Evolutionary conservation across 2,329 filamentous ascomycete species (phyloP), one percentile per base, ranked within the genome.

Genomic region (Xylariaceae sp.): DNA sequence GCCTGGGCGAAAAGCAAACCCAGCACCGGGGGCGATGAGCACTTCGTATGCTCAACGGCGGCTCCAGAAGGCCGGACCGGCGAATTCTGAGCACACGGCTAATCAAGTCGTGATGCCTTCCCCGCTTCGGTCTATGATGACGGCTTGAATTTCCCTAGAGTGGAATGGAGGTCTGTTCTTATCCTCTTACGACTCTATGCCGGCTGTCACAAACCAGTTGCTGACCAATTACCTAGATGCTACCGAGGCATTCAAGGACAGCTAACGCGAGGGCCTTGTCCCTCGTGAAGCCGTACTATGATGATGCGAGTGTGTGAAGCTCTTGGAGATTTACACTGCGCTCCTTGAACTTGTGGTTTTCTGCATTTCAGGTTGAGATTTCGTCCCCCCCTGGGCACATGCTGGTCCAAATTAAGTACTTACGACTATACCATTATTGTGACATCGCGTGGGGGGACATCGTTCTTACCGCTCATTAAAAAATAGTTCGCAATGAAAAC

Each of bases 71-170:
- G 74, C 70, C 63, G 70, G 71, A 64, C 65, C 69, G 68, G 75
- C 72, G 68, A 73, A 67, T 66, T 74, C 74, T 65, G 71, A 72
- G 69, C 72, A 72, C 64, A 71, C 68, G 67, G 72, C 67, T 60
- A 68, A 64, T 69, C 74, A 79, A 73, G 79, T 79, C 71, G 76
- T 76, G 68, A 80, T 77, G 70, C 83, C 82, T 65, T 86, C 83
- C 75, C 83, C 83, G 75, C 82, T 86, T 76, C 83, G 82, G 75
- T 80, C 79, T 74, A 78, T 84, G 74, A 84, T 80, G 82, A 83
- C 76, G 78, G 76, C 75, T 79, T 83, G 64, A 67, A 61, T 62
- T 62, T 53, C 59, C 56, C 55, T 60, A 62, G 62, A 63, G 65
- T 59, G 51, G 52, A 62, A 64, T 61, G 58, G 62, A 68, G 66